phyloP scores from a whole-genome alignment of 1,284 basidiomycete species.

The Ustilago cynodontis region DNA sequence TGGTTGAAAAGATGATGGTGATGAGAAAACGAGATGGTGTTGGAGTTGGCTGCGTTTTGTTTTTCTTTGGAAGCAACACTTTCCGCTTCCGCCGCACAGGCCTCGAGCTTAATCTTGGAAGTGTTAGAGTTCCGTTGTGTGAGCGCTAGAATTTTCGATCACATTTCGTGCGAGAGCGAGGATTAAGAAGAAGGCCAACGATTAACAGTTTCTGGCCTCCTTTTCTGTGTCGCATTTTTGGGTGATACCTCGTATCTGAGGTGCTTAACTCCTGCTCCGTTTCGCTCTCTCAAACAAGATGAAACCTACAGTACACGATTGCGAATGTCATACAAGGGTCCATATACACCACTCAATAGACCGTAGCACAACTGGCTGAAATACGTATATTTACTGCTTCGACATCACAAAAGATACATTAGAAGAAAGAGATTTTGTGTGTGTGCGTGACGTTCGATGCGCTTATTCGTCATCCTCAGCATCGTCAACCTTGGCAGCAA shows the following conservation, averaged over 20 bases:
- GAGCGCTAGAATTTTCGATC: conserved; percentile 4
- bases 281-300: too few species aligned
- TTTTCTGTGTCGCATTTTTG: too few species aligned
- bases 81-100: conserved; percentile 8
- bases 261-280: too few species aligned
- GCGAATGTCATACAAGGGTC: too few species aligned
- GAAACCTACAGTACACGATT: too few species aligned
- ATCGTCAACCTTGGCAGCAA: conserved; percentile 52
- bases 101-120: not conserved
- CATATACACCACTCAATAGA: too few species aligned
- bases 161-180: not conserved
- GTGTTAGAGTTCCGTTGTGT: conserved; percentile 7
- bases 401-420: conserved; percentile 2
- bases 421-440: not conserved
- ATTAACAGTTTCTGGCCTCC: not conserved
- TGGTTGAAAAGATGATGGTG: conserved; percentile 10
- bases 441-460: not conserved
- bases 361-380: too few species aligned
- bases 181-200: not conserved
- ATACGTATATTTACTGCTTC: conserved; percentile 9
- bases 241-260: too few species aligned
- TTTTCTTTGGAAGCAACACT: conserved; percentile 14
- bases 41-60: not conserved
- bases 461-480: conserved; percentile 48
- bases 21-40: conserved; percentile 6